phyloP scores from a whole-genome alignment of 371 early-diverging fungal species.

The Lichtheimia hyalospora region DNA sequence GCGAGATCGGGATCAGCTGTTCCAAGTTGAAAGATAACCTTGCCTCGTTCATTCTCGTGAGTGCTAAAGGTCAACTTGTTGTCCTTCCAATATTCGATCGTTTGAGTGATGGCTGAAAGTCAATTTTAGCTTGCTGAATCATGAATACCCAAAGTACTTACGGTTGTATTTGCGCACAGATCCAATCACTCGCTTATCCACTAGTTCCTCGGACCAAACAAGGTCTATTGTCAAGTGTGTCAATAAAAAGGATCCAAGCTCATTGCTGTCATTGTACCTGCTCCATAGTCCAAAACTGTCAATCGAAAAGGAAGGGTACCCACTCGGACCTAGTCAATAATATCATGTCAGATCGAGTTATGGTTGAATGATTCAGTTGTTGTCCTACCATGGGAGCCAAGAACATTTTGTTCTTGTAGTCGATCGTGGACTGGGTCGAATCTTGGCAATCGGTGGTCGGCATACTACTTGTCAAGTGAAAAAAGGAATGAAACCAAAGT shows the following conservation, averaged over 20 bases:
- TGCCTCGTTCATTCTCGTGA: constrained; percentile 63
- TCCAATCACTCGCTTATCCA: constrained; percentile 87
- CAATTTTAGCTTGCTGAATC: neutral
- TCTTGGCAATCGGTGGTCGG: no score
- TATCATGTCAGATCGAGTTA: neutral
- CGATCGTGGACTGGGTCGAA: constrained; percentile 15
- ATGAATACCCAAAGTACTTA: constrained; percentile 19
- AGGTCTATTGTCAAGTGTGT: constrained; percentile 58
- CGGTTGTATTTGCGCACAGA: constrained; percentile 75
- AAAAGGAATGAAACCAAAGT: no score
- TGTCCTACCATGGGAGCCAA: constrained; percentile 89
- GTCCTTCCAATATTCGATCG: constrained; percentile 67
- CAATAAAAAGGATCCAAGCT: neutral
- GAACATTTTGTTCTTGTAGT: constrained; percentile 65
- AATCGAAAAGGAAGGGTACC: constrained; percentile 89
- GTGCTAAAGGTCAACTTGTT: constrained; percentile 62
- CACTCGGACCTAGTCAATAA: constrained; percentile 64
- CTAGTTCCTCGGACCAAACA: constrained; percentile 90
- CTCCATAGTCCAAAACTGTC: constrained; percentile 84
- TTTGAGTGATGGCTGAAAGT: constrained; percentile 59
- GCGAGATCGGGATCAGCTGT: constrained; percentile 87
- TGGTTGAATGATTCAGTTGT: neutral
- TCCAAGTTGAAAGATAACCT: constrained; percentile 78
- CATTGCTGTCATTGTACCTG: constrained; percentile 53
- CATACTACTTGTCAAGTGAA: no score